Evolutionary conservation across 1,284 basidiomycete species (phyloP), one percentile per base, ranked within the genome.

Genomic region (Ganoderma boninense): DNA sequence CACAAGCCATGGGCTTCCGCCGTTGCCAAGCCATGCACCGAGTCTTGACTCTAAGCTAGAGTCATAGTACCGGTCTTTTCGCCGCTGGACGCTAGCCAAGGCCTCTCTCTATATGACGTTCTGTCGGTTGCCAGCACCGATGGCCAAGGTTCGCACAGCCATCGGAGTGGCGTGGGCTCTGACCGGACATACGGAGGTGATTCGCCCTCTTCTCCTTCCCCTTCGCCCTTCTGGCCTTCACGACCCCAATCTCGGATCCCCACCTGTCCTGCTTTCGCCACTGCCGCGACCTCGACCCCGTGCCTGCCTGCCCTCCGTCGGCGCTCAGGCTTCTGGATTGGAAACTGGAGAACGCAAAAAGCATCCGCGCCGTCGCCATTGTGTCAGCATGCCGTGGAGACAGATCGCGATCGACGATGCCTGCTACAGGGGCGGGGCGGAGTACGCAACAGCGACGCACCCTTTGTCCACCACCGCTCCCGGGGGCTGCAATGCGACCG

Each of bases 131-230:
- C 49, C 23, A 52, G 49, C 23, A 23, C 8, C 23, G 49, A 52
- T 26, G 6, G 29, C 29, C 29, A 57, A 35, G 54, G 29, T 32
- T 57, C 54, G 54, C 54, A 57, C 54, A 57, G 54, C 32, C 54
- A 57, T 57, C 18, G 11, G 54, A 4, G 54, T 35, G 54, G 54
- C 54, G 54, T 57, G 54, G 49, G 49, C 49, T 57, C 54, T 10
- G 54, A 32, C 26, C 54, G 54, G 54, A 32, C 54, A 18, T 57
- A 57, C 29, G 54, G 54, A 57, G 54, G 54, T 35, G 29, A 57
- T 57, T 57, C 54, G 6, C 38, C 10, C 38, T 10, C 38, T 38
- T 38, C 10, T 10, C 38, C 38, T 38, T 38, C 49, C 18, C 23
- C 49, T 23, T 26, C 23, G n/a, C n/a, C n/a, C 23, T 52, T 23